Percentiles rank a stretch among this genome's conserved stretches.
These are phyloP conservation scores for Amanita phalloides DNA, from an alignment of 768 basidiomycete species.

Conservation along the genomic window DNA sequence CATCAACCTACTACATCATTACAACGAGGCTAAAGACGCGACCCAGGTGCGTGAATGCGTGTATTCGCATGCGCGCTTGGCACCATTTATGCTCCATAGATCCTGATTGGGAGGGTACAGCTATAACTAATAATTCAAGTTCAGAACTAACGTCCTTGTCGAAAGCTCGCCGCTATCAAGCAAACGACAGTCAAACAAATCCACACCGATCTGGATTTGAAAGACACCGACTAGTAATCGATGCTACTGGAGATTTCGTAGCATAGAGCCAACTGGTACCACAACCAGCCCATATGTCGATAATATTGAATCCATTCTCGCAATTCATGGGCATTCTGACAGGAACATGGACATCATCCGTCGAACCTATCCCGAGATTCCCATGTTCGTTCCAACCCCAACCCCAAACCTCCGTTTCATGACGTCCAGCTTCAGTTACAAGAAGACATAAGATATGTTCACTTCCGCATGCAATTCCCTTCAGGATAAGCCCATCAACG, in stretches of 20 bases:
- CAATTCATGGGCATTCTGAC: slow-evolving; percentile 32
- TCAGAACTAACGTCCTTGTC: slow-evolving; percentile 3
- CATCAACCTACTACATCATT: slow-evolving; percentile 62
- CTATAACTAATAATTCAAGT: neutral
- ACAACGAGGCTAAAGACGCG: slow-evolving; percentile 80
- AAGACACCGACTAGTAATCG: slow-evolving; percentile 35
- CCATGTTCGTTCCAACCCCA: slow-evolving; percentile 99
- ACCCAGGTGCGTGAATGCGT: slow-evolving; percentile 40
- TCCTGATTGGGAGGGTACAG: slow-evolving; percentile 66
- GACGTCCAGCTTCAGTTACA: neutral
- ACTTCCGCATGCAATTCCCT: slow-evolving; percentile 51
- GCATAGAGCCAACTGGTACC: slow-evolving; percentile 38
- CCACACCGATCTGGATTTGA: slow-evolving; percentile 61
- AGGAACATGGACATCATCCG: slow-evolving; percentile 40
- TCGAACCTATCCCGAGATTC: slow-evolving; percentile 66
- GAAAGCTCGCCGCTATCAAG: slow-evolving; percentile 60
- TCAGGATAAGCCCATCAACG: slow-evolving; percentile 19
- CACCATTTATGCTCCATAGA: slow-evolving; percentile 26
- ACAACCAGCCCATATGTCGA: slow-evolving; percentile 29
- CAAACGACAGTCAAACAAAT: slow-evolving; percentile 65
- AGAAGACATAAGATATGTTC: slow-evolving; percentile 64
- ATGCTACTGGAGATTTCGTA: slow-evolving; percentile 5
- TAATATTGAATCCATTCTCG: slow-evolving; percentile 6
- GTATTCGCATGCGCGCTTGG: slow-evolving; percentile 2
- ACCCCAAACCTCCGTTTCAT: slow-evolving; percentile 46